Evolutionary conservation across 371 early-diverging fungal genomes (phyloP).

Genomic region (Mortierella sp.): DNA sequence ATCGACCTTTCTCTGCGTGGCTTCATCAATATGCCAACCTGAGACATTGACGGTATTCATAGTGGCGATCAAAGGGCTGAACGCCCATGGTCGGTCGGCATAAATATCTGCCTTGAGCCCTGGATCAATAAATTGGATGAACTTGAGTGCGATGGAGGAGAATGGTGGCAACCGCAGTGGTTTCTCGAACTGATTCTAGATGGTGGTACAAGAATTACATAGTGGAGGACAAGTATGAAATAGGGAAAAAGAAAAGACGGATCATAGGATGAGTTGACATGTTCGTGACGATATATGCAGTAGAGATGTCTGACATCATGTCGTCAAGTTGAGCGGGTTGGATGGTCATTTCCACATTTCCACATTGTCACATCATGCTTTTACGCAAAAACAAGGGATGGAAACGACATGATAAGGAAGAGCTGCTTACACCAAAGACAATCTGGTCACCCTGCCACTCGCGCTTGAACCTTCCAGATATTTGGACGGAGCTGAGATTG

Average conservation of each 20-base stretch:
- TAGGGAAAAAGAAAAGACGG: neutral
- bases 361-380: neutral
- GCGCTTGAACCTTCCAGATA: slow-evolving; percentile 78
- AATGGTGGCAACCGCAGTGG: slow-evolving; percentile 79
- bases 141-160: slow-evolving; percentile 78
- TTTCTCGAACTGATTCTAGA: slow-evolving; percentile 76
- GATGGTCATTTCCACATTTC: neutral
- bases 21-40: slow-evolving; percentile 32
- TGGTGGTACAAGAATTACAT: neutral
- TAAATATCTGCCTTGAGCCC: slow-evolving; percentile 81
- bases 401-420: too few relatives aligned
- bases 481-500: slow-evolving; percentile 77
- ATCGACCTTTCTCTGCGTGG: slow-evolving; percentile 22
- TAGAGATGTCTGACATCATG: neutral
- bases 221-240: neutral
- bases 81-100: slow-evolving; percentile 80
- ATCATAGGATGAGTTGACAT: too few relatives aligned
- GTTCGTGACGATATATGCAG: neutral
- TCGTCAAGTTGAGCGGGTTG: neutral
- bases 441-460: slow-evolving; percentile 76
- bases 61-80: slow-evolving; percentile 78
- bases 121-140: slow-evolving; percentile 85
- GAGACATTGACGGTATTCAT: slow-evolving; percentile 76
- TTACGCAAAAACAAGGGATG: neutral
- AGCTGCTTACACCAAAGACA: slow-evolving; percentile 69